phyloP scores from a whole-genome alignment of 108 stramenopile species.

The Skeletonema menzelii region DNA sequence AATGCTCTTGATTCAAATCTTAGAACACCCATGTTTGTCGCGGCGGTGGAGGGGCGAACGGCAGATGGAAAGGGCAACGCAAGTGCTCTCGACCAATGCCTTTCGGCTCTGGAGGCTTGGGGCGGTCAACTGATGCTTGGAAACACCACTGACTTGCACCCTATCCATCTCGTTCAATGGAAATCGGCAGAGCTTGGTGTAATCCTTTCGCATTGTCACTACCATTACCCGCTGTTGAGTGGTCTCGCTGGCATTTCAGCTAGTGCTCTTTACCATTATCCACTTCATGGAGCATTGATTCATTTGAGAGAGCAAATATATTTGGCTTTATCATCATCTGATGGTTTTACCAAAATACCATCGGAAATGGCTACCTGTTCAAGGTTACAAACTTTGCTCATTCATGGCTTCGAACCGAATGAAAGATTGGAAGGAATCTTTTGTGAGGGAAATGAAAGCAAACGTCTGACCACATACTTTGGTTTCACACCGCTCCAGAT shows the following conservation, averaged over 20 bases:
- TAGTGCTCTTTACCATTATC: constrained; percentile 64
- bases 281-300: constrained; percentile 67
- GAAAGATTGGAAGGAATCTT: constrained; percentile 65
- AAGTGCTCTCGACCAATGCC: constrained; percentile 52
- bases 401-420: constrained; percentile 79
- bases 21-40: constrained; percentile 76
- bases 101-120: constrained; percentile 63
- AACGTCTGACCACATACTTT: constrained; percentile 43
- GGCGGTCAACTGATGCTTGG: constrained; percentile 54
- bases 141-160: constrained; percentile 41
- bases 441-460: constrained; percentile 29
- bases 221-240: constrained; percentile 55
- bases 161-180: constrained; percentile 50
- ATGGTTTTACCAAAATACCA: background rate
- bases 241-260: constrained; percentile 49
- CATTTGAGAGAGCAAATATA: constrained; percentile 41
- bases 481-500: constrained; percentile 86
- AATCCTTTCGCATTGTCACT: constrained; percentile 44
- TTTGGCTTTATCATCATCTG: constrained; percentile 4
- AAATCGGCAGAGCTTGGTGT: constrained; percentile 50
- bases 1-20: constrained; percentile 66
- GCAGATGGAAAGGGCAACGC: constrained; percentile 42
- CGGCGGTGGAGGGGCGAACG: constrained; percentile 54
- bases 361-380: constrained; percentile 23
- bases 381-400: constrained; percentile 51